These are phyloP conservation scores for Fusarium gaditjirri DNA, from an alignment of 2,329 filamentous ascomycete genomes.

Conservation along the genomic window DNA sequence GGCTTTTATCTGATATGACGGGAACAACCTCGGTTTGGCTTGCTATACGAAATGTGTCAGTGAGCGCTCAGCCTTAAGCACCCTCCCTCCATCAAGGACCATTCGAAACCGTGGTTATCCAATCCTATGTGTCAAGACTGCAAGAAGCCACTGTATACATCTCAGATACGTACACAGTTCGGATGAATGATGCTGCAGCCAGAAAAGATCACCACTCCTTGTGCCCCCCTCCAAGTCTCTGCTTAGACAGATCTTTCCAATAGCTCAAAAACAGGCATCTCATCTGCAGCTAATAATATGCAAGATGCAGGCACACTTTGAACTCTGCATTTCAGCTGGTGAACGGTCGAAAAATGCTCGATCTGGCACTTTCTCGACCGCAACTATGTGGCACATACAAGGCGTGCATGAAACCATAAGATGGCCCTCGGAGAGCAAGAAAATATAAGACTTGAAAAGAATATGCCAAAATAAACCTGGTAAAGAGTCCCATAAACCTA, in stretches of 20 bases:
- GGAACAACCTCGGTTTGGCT: background rate
- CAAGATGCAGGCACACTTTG: conserved; percentile 8
- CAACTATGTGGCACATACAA: conserved; percentile 19
- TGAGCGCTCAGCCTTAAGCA: background rate
- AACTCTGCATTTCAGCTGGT: conserved; percentile 6
- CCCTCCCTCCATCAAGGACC: background rate
- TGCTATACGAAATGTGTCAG: background rate
- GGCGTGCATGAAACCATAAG: background rate
- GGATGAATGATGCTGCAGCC: background rate
- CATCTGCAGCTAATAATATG: conserved; percentile 17
- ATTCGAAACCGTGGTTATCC: background rate
- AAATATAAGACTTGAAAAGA: too few species aligned
- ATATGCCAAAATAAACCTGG: too few species aligned
- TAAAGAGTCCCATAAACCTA: too few species aligned
- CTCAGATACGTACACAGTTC: background rate
- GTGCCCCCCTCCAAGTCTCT: background rate
- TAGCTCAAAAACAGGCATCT: conserved; percentile 5
- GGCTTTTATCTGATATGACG: background rate
- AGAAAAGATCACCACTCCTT: background rate
- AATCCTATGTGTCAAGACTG: background rate
- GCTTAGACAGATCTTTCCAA: background rate
- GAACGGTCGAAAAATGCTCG: background rate
- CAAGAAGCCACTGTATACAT: background rate
- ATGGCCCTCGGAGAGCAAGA: too few species aligned
- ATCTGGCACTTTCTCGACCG: conserved; percentile 1